These are phyloP conservation scores for Geotrichum fermentans DNA, from an alignment of 1,139 yeast species.

Conservation along the genomic window DNA sequence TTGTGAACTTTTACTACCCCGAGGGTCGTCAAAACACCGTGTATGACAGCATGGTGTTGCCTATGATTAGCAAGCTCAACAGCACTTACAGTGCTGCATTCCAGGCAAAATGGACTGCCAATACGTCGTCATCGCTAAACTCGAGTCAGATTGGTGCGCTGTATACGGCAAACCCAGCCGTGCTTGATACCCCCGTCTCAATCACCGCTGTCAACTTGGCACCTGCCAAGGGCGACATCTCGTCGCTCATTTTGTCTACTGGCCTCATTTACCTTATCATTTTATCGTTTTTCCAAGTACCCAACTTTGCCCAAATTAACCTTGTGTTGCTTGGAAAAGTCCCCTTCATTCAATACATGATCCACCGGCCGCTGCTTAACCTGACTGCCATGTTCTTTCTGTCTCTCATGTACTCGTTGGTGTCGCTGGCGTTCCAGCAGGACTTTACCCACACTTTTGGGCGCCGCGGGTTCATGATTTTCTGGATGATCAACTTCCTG, in stretches of 20 bases:
- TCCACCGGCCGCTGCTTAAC: constrained; percentile 48
- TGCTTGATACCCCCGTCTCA: constrained; percentile 39
- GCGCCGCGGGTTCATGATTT: constrained; percentile 55
- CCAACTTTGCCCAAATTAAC: constrained; percentile 55
- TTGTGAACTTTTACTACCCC: constrained; percentile 8
- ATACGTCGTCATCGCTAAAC: constrained; percentile 16
- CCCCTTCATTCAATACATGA: constrained; percentile 44
- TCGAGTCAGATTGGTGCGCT: constrained; percentile 26
- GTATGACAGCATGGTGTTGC: neutral
- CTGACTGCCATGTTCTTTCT: constrained; percentile 49
- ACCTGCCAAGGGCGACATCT: constrained; percentile 48
- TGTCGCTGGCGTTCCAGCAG: constrained; percentile 57
- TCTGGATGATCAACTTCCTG: constrained; percentile 59
- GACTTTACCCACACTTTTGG: constrained; percentile 54
- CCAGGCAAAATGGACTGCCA: neutral
- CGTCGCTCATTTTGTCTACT: constrained; percentile 63
- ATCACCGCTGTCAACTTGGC: constrained; percentile 38
- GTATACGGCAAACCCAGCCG: constrained; percentile 23
- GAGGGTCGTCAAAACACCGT: constrained; percentile 13
- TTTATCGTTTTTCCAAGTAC: constrained; percentile 57
- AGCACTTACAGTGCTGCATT: constrained; percentile 3
- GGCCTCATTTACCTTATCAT: constrained; percentile 73
- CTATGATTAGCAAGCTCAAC: constrained; percentile 24
- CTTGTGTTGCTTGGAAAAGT: constrained; percentile 44
- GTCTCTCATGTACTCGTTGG: constrained; percentile 52